Percentiles rank a stretch among this genome's conserved stretches.
phyloP scores from a whole-genome alignment of 176 grass and related monocot genomes.

The Hyparrhenia diplandra region DNA sequence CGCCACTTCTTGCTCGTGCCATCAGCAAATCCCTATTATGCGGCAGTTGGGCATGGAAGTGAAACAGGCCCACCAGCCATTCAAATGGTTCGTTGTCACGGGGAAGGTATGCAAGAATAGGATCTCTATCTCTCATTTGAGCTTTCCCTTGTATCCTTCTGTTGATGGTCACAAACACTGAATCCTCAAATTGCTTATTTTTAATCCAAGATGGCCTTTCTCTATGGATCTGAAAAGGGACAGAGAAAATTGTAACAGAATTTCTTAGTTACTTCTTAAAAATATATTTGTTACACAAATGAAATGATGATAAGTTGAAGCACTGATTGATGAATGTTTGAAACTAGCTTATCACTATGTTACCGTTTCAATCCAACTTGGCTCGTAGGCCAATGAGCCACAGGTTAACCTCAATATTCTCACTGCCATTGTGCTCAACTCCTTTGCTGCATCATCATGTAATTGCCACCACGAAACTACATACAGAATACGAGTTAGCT shows the following conservation, averaged over 20 bases:
- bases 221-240: background rate
- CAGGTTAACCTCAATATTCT: constrained; percentile 25
- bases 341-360: background rate
- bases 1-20: background rate
- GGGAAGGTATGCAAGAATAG: background rate
- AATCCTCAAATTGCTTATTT: constrained; percentile 4
- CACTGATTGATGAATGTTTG: background rate
- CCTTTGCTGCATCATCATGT: background rate
- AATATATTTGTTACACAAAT: background rate
- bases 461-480: constrained; percentile 7
- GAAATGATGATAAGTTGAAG: background rate
- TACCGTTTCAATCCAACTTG: constrained; percentile 18
- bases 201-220: background rate
- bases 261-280: background rate
- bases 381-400: background rate
- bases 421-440: constrained; percentile 21
- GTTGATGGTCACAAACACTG: constrained; percentile 4
- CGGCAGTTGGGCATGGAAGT: background rate
- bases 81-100: constrained; percentile 1
- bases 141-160: constrained; percentile 2
- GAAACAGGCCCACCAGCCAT: constrained; percentile 9
- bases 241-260: background rate
- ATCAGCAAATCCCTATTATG: background rate
- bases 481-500: background rate
- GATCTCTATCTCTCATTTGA: background rate